Evolutionary conservation across 352 stramenopile genomes (phyloP).

Genomic region (Pythium dissotocum): DNA sequence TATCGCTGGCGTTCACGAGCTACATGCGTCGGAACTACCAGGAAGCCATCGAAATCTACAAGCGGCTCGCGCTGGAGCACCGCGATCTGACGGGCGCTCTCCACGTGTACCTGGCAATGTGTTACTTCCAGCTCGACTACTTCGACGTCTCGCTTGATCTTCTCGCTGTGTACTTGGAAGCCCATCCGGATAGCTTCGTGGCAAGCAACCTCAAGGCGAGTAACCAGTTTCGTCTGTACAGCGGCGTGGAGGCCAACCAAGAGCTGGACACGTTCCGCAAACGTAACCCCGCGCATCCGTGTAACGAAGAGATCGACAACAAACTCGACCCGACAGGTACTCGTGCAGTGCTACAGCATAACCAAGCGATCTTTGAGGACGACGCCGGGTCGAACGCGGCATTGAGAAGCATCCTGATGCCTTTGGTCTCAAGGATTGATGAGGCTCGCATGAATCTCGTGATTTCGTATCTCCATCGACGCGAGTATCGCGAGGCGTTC

Average conservation of each 20-base stretch:
- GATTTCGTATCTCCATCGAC: slow-evolving; percentile 48
- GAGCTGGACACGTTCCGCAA: slow-evolving; percentile 86
- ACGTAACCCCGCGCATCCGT: slow-evolving; percentile 43
- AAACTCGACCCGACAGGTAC: slow-evolving; percentile 25
- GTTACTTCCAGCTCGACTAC: slow-evolving; percentile 74
- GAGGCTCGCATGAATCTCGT: slow-evolving; percentile 62
- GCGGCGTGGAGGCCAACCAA: slow-evolving; percentile 51
- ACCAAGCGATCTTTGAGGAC: slow-evolving; percentile 50
- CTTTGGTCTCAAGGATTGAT: slow-evolving; percentile 43
- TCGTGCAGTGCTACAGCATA: slow-evolving; percentile 51
- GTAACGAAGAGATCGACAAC: slow-evolving; percentile 9
- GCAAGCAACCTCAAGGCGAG: slow-evolving; percentile 72
- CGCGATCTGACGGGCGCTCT: slow-evolving; percentile 41
- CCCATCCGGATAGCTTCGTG: slow-evolving; percentile 57
- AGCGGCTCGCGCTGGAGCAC: slow-evolving; percentile 39
- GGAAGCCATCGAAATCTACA: slow-evolving; percentile 73
- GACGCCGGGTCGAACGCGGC: slow-evolving; percentile 10
- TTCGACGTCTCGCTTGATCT: slow-evolving; percentile 72
- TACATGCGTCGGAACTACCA: slow-evolving; percentile 61
- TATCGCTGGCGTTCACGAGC: slow-evolving; percentile 48
- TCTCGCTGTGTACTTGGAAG: slow-evolving; percentile 52
- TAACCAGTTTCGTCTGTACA: slow-evolving; percentile 60
- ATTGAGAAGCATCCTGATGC: slow-evolving; percentile 27
- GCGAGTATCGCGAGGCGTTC: slow-evolving; percentile 52
- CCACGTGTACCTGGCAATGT: slow-evolving; percentile 75